phyloP scores from a whole-genome alignment of 148 eudicot genomes.

The Oxyria digyna region DNA sequence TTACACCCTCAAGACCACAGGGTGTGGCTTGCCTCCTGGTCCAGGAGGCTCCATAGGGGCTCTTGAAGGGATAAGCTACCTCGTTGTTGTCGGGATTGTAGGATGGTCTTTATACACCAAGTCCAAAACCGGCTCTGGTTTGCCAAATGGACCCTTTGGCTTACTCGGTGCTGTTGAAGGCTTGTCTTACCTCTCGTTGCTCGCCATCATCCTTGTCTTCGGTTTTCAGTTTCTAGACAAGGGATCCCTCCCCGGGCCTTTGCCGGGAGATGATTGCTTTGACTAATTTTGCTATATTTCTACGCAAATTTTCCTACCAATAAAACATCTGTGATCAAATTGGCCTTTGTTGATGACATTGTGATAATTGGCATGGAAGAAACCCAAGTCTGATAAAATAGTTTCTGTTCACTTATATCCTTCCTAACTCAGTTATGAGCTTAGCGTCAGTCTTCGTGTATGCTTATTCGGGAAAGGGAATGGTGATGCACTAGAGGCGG shows the following conservation, averaged over 20 bases:
- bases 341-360: no score
- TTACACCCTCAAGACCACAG: constrained; percentile 86
- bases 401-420: no score
- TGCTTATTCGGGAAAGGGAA: no score
- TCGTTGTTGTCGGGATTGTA: constrained; percentile 60
- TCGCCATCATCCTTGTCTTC: constrained; percentile 71
- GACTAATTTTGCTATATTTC: constrained; percentile 46
- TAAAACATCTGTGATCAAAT: no score
- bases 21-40: constrained; percentile 98
- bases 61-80: constrained; percentile 85
- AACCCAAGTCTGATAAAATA: no score
- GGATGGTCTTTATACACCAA: constrained; percentile 91
- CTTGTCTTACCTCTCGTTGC: constrained; percentile 58
- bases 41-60: constrained; percentile 94
- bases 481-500: no score
- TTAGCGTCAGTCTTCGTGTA: no score
- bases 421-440: no score
- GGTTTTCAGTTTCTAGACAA: constrained; percentile 58
- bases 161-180: constrained; percentile 94
- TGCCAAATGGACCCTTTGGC: constrained; percentile 86
- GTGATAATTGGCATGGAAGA: no score
- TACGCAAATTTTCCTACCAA: no score
- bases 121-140: constrained; percentile 76
- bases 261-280: constrained; percentile 80
- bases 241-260: constrained; percentile 85